Base-by-base conservation (phyloP, 441 rosid species). In the Omphalea diandra region DNA sequence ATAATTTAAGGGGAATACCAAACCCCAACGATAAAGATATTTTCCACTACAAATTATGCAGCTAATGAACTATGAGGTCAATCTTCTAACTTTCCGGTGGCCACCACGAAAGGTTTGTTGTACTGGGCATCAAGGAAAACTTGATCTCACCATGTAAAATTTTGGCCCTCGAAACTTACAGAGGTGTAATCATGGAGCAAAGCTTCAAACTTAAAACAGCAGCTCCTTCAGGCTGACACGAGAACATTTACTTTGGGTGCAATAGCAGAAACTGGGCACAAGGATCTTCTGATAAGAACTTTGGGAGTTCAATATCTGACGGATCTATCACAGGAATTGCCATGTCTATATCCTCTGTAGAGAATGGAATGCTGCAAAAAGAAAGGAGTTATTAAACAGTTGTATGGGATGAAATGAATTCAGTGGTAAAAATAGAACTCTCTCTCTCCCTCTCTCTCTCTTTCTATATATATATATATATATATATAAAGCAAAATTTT, bases 341-440 rank as follows among this genome's bases (percentile, higher is more conserved):
- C 81, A 85, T 93, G 76, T 93, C 99, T 77, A 94, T 90, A 78
- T 93, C 99, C 76, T 93, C 99, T 1, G 94, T 88, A 12, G 95
- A 95, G 83, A 93, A 93, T 1, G 99, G 99, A 66, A 95, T 90
- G 88, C 99, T 95, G 85, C 57, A 63, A 68, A 53, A 71, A 65
- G 41, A 54, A 63, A 36, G 26, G 1, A 14, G 18, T n/a, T 9
- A 35, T 24, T 6, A 12, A 15, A 22, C 15, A 60, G 7, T 15
- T 22, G 47, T 36, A 46, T 3, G 31, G 8, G 31, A 7, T 69
- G 22, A 46, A 31, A 31, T 22, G 17, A 22, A 44, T 43, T 36
- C 50, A 54, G 8, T 54, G 58, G 46, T 50, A 29, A 38, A 67
- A 24, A 17, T 31, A 10, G 20, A 38, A 7, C n/a, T n/a, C n/a